These are phyloP conservation scores for Nemania sp. DNA, from an alignment of 2,329 filamentous ascomycete species.

Conservation along the genomic window DNA sequence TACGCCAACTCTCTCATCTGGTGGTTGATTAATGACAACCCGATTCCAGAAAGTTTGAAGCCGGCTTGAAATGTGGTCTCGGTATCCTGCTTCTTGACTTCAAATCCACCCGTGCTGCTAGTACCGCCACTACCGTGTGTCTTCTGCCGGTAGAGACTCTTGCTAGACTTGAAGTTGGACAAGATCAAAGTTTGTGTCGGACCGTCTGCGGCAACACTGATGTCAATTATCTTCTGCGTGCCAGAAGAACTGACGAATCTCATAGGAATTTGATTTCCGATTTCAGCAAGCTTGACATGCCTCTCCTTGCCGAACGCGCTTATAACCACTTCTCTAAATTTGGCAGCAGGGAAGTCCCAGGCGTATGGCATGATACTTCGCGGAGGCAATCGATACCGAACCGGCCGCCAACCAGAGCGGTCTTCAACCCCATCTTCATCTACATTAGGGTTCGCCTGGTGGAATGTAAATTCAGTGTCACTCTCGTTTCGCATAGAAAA, in stretches of 20 bases:
- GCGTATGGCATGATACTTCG: slow-evolving; percentile 99
- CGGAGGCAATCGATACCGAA: slow-evolving; percentile 87
- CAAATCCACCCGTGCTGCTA: slow-evolving; percentile 72
- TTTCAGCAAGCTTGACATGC: slow-evolving; percentile 93
- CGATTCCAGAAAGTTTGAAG: slow-evolving; percentile 84
- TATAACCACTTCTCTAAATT: slow-evolving; percentile 90
- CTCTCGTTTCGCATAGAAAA: slow-evolving; percentile 99
- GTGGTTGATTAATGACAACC: slow-evolving; percentile 89
- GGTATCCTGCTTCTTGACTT: slow-evolving; percentile 90
- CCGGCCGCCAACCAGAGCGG: slow-evolving; percentile 85
- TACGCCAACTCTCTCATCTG: slow-evolving; percentile 93
- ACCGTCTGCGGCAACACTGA: slow-evolving; percentile 93
- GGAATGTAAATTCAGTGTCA: slow-evolving; percentile 95
- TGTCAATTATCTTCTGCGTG: slow-evolving; percentile 86
- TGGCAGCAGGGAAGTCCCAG: slow-evolving; percentile 98
- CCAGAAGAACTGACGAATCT: slow-evolving; percentile 73
- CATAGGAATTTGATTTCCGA: slow-evolving; percentile 94
- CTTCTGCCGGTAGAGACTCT: slow-evolving; percentile 79
- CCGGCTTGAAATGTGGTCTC: slow-evolving; percentile 88
- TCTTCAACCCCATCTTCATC: slow-evolving; percentile 88
- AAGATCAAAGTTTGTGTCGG: slow-evolving; percentile 93
- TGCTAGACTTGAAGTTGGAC: slow-evolving; percentile 90
- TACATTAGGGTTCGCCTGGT: slow-evolving; percentile 88
- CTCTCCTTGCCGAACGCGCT: slow-evolving; percentile 78
- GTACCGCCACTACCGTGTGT: slow-evolving; percentile 55